These are phyloP conservation scores for Aspergillus tanneri DNA, from an alignment of 2,329 filamentous ascomycete species.

Conservation along the genomic window DNA sequence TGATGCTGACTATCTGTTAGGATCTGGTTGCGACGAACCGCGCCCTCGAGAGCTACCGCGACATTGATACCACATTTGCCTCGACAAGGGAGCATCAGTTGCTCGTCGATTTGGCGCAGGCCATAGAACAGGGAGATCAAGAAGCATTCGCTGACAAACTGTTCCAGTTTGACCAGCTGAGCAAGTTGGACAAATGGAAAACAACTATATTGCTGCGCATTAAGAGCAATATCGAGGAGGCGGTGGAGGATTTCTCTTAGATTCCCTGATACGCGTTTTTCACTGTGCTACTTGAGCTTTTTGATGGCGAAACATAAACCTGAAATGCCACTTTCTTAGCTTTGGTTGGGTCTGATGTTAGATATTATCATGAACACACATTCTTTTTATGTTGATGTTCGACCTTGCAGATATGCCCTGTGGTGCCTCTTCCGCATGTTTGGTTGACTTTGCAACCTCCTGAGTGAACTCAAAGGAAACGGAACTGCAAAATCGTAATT, in stretches of 20 bases:
- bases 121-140: conserved; percentile 74
- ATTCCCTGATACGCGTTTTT: conserved; percentile 14
- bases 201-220: conserved; percentile 77
- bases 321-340: background rate
- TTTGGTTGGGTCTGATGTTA: background rate
- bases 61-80: conserved; percentile 74
- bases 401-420: too few relatives aligned
- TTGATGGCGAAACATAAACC: background rate
- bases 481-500: conserved; percentile 28
- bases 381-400: too few relatives aligned
- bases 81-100: conserved; percentile 79
- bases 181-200: conserved; percentile 97
- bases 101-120: conserved; percentile 70
- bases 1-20: too few relatives aligned
- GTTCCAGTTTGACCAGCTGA: conserved; percentile 87
- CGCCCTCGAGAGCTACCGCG: conserved; percentile 77
- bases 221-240: conserved; percentile 77
- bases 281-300: background rate
- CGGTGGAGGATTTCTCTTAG: conserved; percentile 67
- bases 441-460: too few relatives aligned
- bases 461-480: too few relatives aligned
- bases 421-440: too few relatives aligned
- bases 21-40: conserved; percentile 77
- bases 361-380: background rate
- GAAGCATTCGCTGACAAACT: conserved; percentile 82